Conservation (phyloP, 345 rosid genomes). For the Brassica carinata region DNA sequence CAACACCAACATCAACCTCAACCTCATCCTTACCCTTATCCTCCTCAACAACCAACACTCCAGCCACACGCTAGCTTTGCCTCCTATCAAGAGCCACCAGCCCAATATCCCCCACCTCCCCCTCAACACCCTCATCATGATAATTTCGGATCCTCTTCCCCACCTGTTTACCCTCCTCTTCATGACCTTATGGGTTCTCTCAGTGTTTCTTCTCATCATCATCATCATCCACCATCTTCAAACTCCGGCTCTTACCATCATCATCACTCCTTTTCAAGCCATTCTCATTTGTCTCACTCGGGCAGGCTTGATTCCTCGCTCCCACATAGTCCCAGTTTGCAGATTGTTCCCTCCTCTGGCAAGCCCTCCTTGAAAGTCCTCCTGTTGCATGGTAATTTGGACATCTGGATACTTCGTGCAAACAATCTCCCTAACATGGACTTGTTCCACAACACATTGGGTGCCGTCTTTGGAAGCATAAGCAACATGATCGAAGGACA, state of each 20-base stretch:
- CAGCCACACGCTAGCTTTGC: slow-evolving; percentile 54
- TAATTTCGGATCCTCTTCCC: slow-evolving; percentile 18
- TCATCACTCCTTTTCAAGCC: slow-evolving; percentile 53
- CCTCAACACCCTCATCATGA: slow-evolving; percentile 12
- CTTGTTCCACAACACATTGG: slow-evolving; percentile 86
- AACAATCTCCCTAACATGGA: slow-evolving; percentile 96
- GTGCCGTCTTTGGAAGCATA: slow-evolving; percentile 65
- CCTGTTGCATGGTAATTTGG: slow-evolving; percentile 86
- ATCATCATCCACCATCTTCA: slow-evolving; percentile 41
- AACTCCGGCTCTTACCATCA: slow-evolving; percentile 47
- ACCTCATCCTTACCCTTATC: slow-evolving; percentile 50
- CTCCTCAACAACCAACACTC: slow-evolving; percentile 42
- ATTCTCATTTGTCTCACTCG: slow-evolving; percentile 45
- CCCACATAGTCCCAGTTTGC: slow-evolving; percentile 42
- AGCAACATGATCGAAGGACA: slow-evolving; percentile 62
- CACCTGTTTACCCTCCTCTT: slow-evolving; percentile 70
- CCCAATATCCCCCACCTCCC: slow-evolving; percentile 13
- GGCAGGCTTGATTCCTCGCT: slow-evolving; percentile 55
- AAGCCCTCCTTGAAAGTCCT: slow-evolving; percentile 82
- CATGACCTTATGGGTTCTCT: slow-evolving; percentile 54
- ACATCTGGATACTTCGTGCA: slow-evolving; percentile 77
- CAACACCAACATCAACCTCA: slow-evolving; percentile 19
- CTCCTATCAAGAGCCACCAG: background rate
- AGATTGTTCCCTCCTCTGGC: slow-evolving; percentile 52
- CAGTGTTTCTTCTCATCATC: slow-evolving; percentile 35